Base-by-base conservation (phyloP, 1,139 yeast species). In the Scheffersomyces illinoinensis region DNA sequence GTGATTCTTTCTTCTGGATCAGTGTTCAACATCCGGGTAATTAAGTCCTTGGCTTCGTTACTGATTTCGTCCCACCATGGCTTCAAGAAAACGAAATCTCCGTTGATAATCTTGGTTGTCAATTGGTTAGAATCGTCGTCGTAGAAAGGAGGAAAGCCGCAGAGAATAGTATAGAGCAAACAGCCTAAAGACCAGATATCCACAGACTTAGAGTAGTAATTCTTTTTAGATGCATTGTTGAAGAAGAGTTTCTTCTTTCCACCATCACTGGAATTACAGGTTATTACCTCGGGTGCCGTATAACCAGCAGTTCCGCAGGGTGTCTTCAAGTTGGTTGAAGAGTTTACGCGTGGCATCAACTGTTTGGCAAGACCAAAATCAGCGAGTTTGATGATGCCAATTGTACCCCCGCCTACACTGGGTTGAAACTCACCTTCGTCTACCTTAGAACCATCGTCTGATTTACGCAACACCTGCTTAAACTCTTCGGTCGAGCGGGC, bases 1-100 rank as follows among this genome's bases (percentile, higher is more conserved):
- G 89, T 79, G 39, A 89, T 82, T 66, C 99, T 79, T 52, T 85
- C 81, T 33, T 79, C 78, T 0, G 97, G 96, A 64, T 91, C 82
- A 3, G 84, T 70, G 6, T 80, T 80, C 64, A 90, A 75, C 75
- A 90, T 79, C 52, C 77, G 79, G 4, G 81, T 70, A 12, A 89
- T 85, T 58, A 90, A 72, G 56, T 70, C 69, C 72, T 92, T 92
- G 7, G 97, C 98, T 21, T 89, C 91, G 50, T 68, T 71, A 60
- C 91, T 85, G 52, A 93, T 90, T 67, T 93, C 97, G 73, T 93
- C 98, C 98, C 98, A 93, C 98, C 98, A 93, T 0, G 98, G 98
- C 59, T 86, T 79, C 59, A 93, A 77, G 71, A 93, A 93, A 18
- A 90, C 88, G 71, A 83, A 93, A 66, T 91, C 90, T 33, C 98